Evolutionary conservation across 2,329 filamentous ascomycete genomes (phyloP).

Genomic region (Raffaelea albimanens): DNA sequence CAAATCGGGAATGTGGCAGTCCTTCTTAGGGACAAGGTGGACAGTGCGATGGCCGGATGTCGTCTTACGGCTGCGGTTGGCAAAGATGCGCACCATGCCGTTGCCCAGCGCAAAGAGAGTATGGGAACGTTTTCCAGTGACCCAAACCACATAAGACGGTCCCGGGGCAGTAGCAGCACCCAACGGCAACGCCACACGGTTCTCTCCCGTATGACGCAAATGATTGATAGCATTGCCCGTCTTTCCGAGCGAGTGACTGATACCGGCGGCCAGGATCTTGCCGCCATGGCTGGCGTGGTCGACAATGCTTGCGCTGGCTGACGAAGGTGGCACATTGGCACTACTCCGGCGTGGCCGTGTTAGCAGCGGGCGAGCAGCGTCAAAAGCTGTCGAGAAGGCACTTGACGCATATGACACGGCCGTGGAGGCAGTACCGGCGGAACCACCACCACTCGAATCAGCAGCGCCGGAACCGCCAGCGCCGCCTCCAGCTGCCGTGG

Average conservation of each 20-base stretch:
- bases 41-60: slow-evolving; percentile 43
- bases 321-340: slow-evolving; percentile 27
- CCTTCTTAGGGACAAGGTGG: slow-evolving; percentile 50
- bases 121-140: slow-evolving; percentile 52
- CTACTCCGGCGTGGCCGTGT: slow-evolving; percentile 44
- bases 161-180: slow-evolving; percentile 39
- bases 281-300: slow-evolving; percentile 60
- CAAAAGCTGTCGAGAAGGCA: slow-evolving; percentile 60
- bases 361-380: slow-evolving; percentile 54
- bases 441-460: slow-evolving; percentile 32
- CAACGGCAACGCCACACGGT: slow-evolving; percentile 59
- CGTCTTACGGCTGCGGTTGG: slow-evolving; percentile 45
- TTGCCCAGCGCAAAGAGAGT: slow-evolving; percentile 56
- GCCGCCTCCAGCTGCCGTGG: slow-evolving; percentile 14
- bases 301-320: slow-evolving; percentile 34
- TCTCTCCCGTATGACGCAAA: slow-evolving; percentile 66
- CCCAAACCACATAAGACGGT: slow-evolving; percentile 54
- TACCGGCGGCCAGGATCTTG: slow-evolving; percentile 62
- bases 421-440: slow-evolving; percentile 20
- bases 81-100: slow-evolving; percentile 57
- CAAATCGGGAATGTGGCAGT: slow-evolving; percentile 56
- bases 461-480: slow-evolving; percentile 20
- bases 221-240: slow-evolving; percentile 62
- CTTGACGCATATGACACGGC: slow-evolving; percentile 63
- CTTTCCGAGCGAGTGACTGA: slow-evolving; percentile 65